A percentile compares a stretch with the other conserved stretches of the same genome.
Conservation (phyloP, 345 rosid genomes). For the Eutrema heterophyllum region DNA sequence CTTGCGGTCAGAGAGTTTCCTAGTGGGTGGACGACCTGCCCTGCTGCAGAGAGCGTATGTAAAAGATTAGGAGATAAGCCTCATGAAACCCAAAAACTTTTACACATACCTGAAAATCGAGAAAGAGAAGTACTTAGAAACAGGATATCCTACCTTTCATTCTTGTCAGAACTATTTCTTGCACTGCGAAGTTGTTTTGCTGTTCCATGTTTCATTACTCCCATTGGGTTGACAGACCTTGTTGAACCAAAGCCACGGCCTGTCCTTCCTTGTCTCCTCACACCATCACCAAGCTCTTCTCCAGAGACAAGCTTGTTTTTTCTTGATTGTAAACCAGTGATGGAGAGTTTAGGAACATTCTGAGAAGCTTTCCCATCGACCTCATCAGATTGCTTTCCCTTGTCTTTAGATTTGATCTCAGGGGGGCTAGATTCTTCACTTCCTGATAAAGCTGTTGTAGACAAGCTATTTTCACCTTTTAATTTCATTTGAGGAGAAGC, state of each 20-base stretch:
- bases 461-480: conserved; percentile 60
- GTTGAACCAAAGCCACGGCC: conserved; percentile 64
- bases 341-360: conserved; percentile 61
- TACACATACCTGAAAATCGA: neutral
- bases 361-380: conserved; percentile 58
- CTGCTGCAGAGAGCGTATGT: conserved; percentile 52
- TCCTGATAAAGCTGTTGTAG: conserved; percentile 78
- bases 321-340: conserved; percentile 55
- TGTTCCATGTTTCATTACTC: conserved; percentile 64
- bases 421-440: conserved; percentile 84
- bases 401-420: conserved; percentile 73
- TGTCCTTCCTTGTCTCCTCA: conserved; percentile 84
- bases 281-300: conserved; percentile 77
- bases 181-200: conserved; percentile 84
- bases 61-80: conserved; percentile 16
- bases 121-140: conserved; percentile 13
- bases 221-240: conserved; percentile 57
- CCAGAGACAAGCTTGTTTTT: conserved; percentile 59
- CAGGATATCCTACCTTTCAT: conserved; percentile 58
- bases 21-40: conserved; percentile 80
- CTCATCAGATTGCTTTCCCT: conserved; percentile 71
- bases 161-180: conserved; percentile 72
- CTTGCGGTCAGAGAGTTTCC: conserved; percentile 96
- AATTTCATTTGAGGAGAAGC: conserved; percentile 77
- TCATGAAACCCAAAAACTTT: conserved; percentile 4